Base-by-base conservation (phyloP, 1,284 basidiomycete genomes). In the Phaffia rhodozyma region DNA sequence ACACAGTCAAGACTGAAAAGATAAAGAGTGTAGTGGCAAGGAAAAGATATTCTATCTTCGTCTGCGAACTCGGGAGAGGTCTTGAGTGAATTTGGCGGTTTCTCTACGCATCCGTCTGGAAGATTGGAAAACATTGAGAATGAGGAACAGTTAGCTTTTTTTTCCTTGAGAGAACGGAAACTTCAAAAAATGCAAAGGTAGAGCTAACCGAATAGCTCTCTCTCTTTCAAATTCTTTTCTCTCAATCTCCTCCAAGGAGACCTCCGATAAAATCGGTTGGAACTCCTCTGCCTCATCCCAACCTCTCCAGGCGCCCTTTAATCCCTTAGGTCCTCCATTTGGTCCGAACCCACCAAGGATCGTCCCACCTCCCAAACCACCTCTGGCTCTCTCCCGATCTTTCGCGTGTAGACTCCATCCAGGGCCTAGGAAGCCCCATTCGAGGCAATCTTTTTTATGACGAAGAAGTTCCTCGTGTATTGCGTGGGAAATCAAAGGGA, bases 201-300 rank as follows among this genome's bases (percentile, higher is more conserved):
- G 7, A 9, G 70, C 70, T 38, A 56, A 71, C 79, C 83, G 76
- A 66, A 84, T 87, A 2, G 89, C 89, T 66, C 90, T 78, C 75
- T 91, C 89, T 70, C 84, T 81, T 75, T 91, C 89, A 60, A 87
- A 77, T 76, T 91, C 89, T 69, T 86, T 81, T 73, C 84, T 81
- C 74, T 94, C 92, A 66, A 97, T 85, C 74, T 98, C 96, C 73
- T 97, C 94, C 30, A 85, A 83, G 16, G 80, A 87, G 65, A 97
- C 74, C 64, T 88, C 84, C 73, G 97, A 86, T 72, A 97, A 85
- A 56, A 86, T 79, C n/a, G 94, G 97, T 66, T 84, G 83, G 75
- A 90, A 97, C 74, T 93, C 90, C 72, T 90, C 87, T 43, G 87
- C 84, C 72, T 97, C 94, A 60, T 82, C 82, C 90, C 91, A 97